A percentile compares a stretch with the other conserved stretches of the same genome.
Conservation (phyloP, 768 basidiomycete species). For the Pleurotus platypus region DNA sequence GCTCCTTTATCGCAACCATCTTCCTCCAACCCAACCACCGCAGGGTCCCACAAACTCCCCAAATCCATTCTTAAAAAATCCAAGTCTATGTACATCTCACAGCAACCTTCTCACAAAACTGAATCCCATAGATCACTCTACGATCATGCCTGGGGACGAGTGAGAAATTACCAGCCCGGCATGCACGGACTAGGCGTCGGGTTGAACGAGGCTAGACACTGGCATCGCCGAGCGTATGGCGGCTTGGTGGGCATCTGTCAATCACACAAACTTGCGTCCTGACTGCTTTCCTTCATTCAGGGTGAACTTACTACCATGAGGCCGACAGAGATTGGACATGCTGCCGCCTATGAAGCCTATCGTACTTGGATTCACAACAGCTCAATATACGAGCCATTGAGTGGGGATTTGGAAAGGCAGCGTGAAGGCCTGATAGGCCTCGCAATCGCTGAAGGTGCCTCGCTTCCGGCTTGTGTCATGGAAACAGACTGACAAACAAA, state of each 20-base stretch:
- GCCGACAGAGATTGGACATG: slow-evolving; percentile 66
- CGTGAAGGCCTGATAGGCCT: slow-evolving; percentile 1
- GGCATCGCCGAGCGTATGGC: slow-evolving; percentile 66
- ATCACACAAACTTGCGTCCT: slow-evolving; percentile 2
- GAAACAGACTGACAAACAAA: slow-evolving; percentile 3
- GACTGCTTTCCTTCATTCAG: slow-evolving; percentile 24
- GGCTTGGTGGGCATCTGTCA: slow-evolving; percentile 38
- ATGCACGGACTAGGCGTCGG: slow-evolving; percentile 43
- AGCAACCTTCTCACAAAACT: slow-evolving; percentile 24
- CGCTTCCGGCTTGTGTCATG: neutral
- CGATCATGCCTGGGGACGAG: slow-evolving; percentile 48
- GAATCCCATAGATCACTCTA: slow-evolving; percentile 51
- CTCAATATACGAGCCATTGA: slow-evolving; percentile 6
- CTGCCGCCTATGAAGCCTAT: slow-evolving; percentile 77
- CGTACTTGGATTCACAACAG: slow-evolving; percentile 58
- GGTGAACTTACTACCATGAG: slow-evolving; percentile 47
- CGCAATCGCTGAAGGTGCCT: slow-evolving; percentile 1
- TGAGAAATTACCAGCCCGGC: slow-evolving; percentile 35
- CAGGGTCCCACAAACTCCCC: neutral
- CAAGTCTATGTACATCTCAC: slow-evolving; percentile 13
- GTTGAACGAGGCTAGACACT: slow-evolving; percentile 56
- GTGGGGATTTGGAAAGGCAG: slow-evolving; percentile 2
- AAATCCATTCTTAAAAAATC: slow-evolving; percentile 6
- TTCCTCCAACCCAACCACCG: slow-evolving; percentile 23
- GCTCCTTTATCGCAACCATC: neutral